These are phyloP conservation scores for Phytophthora cryptogea DNA, from an alignment of 352 stramenopile species.

Conservation along the genomic window DNA sequence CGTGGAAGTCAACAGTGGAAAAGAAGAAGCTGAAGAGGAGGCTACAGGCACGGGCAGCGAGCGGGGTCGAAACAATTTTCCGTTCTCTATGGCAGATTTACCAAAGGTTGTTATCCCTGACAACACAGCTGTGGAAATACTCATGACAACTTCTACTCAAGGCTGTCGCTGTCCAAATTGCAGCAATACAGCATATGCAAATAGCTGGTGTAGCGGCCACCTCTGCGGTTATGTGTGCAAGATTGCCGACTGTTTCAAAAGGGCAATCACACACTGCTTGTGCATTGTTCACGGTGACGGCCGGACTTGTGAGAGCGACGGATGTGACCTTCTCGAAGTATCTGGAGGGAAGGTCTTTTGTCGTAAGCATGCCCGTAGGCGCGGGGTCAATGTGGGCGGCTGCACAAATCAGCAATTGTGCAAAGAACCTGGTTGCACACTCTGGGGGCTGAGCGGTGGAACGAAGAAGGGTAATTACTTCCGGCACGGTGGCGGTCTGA, in stretches of 20 bases:
- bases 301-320: background rate
- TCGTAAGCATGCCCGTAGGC: constrained; percentile 5
- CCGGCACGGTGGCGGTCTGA: constrained; percentile 1
- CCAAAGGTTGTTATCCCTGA: background rate
- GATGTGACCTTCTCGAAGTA: constrained; percentile 1
- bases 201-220: constrained; percentile 12
- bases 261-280: background rate
- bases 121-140: background rate
- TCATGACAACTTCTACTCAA: background rate
- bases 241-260: constrained; percentile 4
- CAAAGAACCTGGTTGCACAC: constrained; percentile 3
- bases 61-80: no score
- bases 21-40: no score
- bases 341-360: constrained; percentile 2
- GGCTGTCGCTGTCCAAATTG: background rate
- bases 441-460: background rate
- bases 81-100: background rate
- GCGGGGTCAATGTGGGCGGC: background rate
- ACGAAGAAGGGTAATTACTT: constrained; percentile 3
- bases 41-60: no score
- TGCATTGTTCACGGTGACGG: constrained; percentile 3
- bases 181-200: background rate
- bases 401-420: background rate
- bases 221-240: constrained; percentile 9
- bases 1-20: no score